Evolutionary conservation across 2,329 filamentous ascomycete genomes (phyloP).

Genomic region (Westerdykella sp.): DNA sequence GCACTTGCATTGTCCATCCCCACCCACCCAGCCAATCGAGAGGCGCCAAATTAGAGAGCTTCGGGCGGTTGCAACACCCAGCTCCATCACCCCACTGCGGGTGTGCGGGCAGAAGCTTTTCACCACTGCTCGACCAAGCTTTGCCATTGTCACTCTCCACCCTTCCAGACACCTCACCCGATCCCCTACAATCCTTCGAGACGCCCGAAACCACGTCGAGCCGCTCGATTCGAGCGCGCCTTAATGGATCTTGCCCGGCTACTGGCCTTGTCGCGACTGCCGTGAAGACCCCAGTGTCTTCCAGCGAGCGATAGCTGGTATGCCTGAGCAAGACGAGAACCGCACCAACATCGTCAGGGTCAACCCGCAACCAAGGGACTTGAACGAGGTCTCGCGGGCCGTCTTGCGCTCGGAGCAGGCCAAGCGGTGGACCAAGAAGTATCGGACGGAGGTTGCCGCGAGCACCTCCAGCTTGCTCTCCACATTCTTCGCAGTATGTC

Average conservation of each 20-base stretch:
- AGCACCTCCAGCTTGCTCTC: constrained; percentile 71
- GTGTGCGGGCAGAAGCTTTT: constrained; percentile 8
- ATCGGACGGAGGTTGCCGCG: constrained; percentile 74
- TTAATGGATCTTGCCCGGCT: constrained; percentile 52
- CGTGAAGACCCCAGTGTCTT: constrained; percentile 53
- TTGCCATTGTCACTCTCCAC: constrained; percentile 24
- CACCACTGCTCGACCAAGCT: constrained; percentile 20
- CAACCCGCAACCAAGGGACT: constrained; percentile 34
- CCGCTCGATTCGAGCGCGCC: constrained; percentile 24
- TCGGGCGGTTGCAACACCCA: constrained; percentile 19
- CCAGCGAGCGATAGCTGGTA: constrained; percentile 44
- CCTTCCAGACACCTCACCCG: constrained; percentile 6
- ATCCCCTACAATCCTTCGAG: constrained; percentile 7
- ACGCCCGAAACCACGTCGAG: constrained; percentile 6
- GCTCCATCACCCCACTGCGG: constrained; percentile 23
- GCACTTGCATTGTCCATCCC: not conserved
- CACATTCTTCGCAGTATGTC: constrained; percentile 61
- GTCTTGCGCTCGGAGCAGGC: constrained; percentile 38
- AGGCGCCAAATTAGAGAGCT: constrained; percentile 12
- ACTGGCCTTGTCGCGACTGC: constrained; percentile 53
- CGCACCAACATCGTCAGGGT: constrained; percentile 17
- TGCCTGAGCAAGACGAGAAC: constrained; percentile 33
- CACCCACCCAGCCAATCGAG: not conserved
- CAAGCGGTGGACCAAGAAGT: constrained; percentile 62
- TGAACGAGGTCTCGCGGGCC: constrained; percentile 29